Evolutionary conservation across 2,329 filamentous ascomycete genomes (phyloP), one percentile per base, ranked within the genome.

Genomic region (Orbilia ellipsospora): DNA sequence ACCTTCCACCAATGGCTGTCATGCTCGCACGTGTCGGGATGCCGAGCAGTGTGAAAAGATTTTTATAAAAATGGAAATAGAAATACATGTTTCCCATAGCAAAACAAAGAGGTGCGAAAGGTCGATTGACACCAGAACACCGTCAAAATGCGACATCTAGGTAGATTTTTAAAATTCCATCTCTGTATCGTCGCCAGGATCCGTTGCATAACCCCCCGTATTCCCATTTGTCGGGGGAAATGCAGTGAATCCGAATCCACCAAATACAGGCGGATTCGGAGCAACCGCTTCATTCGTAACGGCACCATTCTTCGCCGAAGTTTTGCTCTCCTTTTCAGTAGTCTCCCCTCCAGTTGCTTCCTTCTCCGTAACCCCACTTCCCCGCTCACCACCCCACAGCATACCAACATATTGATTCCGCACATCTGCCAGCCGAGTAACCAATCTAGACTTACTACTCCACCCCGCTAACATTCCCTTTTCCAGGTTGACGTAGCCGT

Each of bases 361-460:
- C 16, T 75, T 75, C 64, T 75, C 72, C 4, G 72, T 75, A 56
- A 75, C 45, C 59, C 72, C 72, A 16, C 64, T 75, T 8, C 72
- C 64, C 20, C 50, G 50, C 28, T 75, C 72, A 3, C 63, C 64
- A 16, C 72, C 72, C 72, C 72, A 75, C 16, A 75, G 36, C 72
- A 75, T 75, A 1, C 72, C 72, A 48, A 69, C 72, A 44, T 75
- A 75, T 51, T 69, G 72, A 56, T 75, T 75, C 54, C 54, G 44
- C 26, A 75, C 64, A 48, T 75, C 72, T 23, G 59, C 72, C 59
- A 75, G 40, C 52, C 64, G 64, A 23, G 72, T 75, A 48, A 75
- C 54, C 64, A 75, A 44, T 50, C 64, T 59, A 75, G 72, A 52
- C 72, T 75, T 75, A 75, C 72, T 75, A 57, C 64, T 69, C 72